A percentile compares a stretch with the other conserved stretches of the same genome.
Conservation (phyloP, 176 grass and related monocot species). For the Raddia guianensis region DNA sequence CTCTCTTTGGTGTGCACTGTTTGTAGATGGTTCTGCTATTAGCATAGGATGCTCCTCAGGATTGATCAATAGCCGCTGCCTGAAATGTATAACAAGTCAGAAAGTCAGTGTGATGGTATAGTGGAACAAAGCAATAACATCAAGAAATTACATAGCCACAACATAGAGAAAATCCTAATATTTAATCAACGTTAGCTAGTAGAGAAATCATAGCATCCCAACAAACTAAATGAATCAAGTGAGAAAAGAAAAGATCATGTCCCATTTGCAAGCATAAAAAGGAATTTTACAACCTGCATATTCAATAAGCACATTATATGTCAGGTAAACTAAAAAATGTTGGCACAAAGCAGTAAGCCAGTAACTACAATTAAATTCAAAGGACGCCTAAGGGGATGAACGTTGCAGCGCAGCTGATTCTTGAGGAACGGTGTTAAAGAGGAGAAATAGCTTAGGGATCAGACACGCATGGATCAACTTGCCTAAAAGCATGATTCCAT, state of each 20-base stretch:
- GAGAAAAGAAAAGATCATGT: neutral
- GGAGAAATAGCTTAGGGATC: neutral
- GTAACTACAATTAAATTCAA: slow-evolving; percentile 27
- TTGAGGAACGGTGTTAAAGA: slow-evolving; percentile 7
- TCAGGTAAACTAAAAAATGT: slow-evolving; percentile 2
- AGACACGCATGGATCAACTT: slow-evolving; percentile 20
- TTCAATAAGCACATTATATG: neutral
- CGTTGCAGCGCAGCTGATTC: neutral
- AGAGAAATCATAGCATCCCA: slow-evolving; percentile 6
- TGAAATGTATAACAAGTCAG: slow-evolving; percentile 46
- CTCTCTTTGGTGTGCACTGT: slow-evolving; percentile 85
- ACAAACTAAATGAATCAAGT: slow-evolving; percentile 13
- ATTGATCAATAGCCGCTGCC: slow-evolving; percentile 85
- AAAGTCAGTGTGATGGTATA: slow-evolving; percentile 10
- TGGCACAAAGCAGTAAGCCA: slow-evolving; percentile 2
- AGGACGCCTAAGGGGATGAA: neutral
- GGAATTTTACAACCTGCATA: slow-evolving; percentile 21
- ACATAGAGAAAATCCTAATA: slow-evolving; percentile 2
- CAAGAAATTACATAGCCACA: slow-evolving; percentile 8
- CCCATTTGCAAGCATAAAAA: neutral
- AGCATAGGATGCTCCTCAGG: slow-evolving; percentile 99
- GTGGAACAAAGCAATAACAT: neutral
- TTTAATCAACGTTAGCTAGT: neutral
- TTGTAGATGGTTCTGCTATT: slow-evolving; percentile 87
- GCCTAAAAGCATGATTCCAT: slow-evolving; percentile 99